phyloP scores from a whole-genome alignment of 345 rosid genomes.

The Brassica nigra region DNA sequence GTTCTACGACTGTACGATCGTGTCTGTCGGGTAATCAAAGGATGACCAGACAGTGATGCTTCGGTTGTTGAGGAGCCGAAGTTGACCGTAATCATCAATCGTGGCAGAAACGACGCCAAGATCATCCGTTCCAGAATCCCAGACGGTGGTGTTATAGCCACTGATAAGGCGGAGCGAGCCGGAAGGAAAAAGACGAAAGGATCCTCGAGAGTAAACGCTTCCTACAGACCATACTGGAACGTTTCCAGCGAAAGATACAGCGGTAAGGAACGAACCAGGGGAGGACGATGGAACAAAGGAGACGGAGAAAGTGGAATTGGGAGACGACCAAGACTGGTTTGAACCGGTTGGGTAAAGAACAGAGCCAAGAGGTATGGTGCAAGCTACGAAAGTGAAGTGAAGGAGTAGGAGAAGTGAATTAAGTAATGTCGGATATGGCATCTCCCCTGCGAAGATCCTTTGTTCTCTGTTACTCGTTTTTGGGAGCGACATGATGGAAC shows the following conservation, averaged over 20 bases:
- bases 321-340: constrained; percentile 51
- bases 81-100: constrained; percentile 59
- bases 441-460: background rate
- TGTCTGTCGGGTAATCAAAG: constrained; percentile 58
- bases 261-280: constrained; percentile 35
- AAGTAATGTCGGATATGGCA: background rate
- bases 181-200: constrained; percentile 45
- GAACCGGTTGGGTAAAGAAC: constrained; percentile 48
- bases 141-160: constrained; percentile 58
- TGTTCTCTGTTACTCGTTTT: no score
- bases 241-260: constrained; percentile 46
- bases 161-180: constrained; percentile 61
- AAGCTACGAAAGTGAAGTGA: constrained; percentile 20
- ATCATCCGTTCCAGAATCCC: constrained; percentile 59
- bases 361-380: constrained; percentile 46
- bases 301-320: constrained; percentile 45
- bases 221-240: constrained; percentile 62
- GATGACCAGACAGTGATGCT: constrained; percentile 58
- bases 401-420: background rate
- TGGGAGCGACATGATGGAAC: no score
- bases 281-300: constrained; percentile 46
- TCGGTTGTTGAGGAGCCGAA: constrained; percentile 43
- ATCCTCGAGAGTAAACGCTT: constrained; percentile 53
- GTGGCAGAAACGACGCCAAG: constrained; percentile 55
- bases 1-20: constrained; percentile 59